phyloP scores from a whole-genome alignment of 345 rosid genomes.

The Aegle marmelos region DNA sequence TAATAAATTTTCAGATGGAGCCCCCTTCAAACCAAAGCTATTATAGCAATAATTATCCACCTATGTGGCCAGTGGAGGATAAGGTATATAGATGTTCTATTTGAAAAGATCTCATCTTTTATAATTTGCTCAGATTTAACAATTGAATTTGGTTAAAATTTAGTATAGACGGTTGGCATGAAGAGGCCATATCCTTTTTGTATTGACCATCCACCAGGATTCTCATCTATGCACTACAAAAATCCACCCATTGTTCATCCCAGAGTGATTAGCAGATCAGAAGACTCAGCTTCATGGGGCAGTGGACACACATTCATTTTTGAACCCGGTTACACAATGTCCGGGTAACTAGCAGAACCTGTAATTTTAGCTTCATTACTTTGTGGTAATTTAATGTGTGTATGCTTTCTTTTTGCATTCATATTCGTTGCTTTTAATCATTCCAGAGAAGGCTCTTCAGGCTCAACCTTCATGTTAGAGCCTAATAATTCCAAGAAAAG shows the following conservation, averaged over 20 bases:
- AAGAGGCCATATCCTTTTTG: slow-evolving; percentile 54
- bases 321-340: slow-evolving; percentile 15
- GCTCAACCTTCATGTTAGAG: slow-evolving; percentile 29
- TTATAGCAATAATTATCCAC: slow-evolving; percentile 29
- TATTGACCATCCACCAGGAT: slow-evolving; percentile 29
- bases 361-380: background rate
- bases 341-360: slow-evolving; percentile 31
- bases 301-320: slow-evolving; percentile 19
- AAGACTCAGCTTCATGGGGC: slow-evolving; percentile 36
- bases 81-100: slow-evolving; percentile 30
- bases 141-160: slow-evolving; percentile 19
- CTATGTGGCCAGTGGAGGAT: slow-evolving; percentile 39
- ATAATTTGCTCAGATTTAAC: background rate
- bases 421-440: background rate
- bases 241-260: slow-evolving; percentile 25
- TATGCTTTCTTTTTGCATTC: background rate
- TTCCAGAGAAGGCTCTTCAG: slow-evolving; percentile 34
- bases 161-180: slow-evolving; percentile 43
- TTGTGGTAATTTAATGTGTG: background rate
- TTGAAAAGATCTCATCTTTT: background rate
- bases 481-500: slow-evolving; percentile 21
- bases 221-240: slow-evolving; percentile 24
- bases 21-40: slow-evolving; percentile 83
- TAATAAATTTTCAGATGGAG: slow-evolving; percentile 45
- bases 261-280: slow-evolving; percentile 19